Evolutionary conservation across 2,329 filamentous ascomycete species (phyloP), one percentile per base, ranked within the genome.

Genomic region (Didymella segeticola): DNA sequence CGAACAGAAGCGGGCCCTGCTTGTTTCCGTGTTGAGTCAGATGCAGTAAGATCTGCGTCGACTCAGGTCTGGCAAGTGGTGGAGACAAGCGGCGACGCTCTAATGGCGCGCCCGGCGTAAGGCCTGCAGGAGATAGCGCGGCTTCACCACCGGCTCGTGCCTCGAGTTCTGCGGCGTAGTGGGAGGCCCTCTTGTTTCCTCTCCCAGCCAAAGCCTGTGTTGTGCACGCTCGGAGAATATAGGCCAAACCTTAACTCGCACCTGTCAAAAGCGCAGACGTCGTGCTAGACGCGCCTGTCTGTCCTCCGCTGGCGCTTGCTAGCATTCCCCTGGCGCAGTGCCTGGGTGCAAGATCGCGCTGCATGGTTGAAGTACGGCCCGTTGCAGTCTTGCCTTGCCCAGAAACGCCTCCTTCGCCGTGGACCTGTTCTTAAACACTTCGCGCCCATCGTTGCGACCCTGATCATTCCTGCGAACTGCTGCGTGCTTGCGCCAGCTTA

Each of bases 301-400:
- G 57, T 56, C 56, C 59, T 61, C 66, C 59, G 56, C 56, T 63
- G 63, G 60, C 66, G 53, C 56, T 56, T 61, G 56, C 68, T 62
- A 58, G 64, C 66, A 63, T 61, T 61, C 61, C 61, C 63, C 65
- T 67, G 68, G 58, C 57, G 49, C 56, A 43, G 27, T 61, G 53
- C 53, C 63, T 64, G 52, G 57, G 56, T 66, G 66, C 63, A 68
- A 64, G 68, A 69, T 66, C 60, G 62, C 63, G 64, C 60, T 63
- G 65, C 64, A 67, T 69, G 67, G 57, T 62, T 64, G 55, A 68
- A 64, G 64, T 62, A 73, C 72, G 71, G 72, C 70, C 72, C 72
- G 72, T 73, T 74, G 72, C 71, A 75, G 70, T 68, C 61, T 62
- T 70, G 61, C 64, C 63, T 63, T 64, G 68, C 63, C 70, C 58